Conservation (phyloP, 768 basidiomycete species). For the Lepiota brunneoincarnata region DNA sequence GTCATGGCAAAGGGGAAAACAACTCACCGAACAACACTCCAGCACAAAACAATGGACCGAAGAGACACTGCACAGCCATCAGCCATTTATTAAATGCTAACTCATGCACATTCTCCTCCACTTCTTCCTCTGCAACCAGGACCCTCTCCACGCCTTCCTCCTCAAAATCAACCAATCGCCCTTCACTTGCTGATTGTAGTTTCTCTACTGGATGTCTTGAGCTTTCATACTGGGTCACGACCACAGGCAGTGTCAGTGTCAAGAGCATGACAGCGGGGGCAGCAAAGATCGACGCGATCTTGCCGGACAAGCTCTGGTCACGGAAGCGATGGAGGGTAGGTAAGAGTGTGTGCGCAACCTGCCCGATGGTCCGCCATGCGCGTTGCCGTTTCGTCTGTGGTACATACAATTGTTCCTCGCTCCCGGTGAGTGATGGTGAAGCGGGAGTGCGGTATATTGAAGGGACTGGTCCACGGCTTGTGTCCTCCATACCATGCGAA, state of each 20-base stretch:
- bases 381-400: constrained; percentile 42
- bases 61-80: constrained; percentile 76
- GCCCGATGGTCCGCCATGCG: constrained; percentile 31
- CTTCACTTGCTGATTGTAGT: constrained; percentile 30
- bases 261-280: constrained; percentile 83
- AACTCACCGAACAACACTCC: constrained; percentile 74
- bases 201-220: constrained; percentile 38
- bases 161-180: constrained; percentile 64
- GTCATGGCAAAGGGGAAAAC: neutral
- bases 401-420: constrained; percentile 35
- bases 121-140: constrained; percentile 72
- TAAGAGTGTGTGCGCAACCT: constrained; percentile 67
- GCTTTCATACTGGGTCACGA: constrained; percentile 56
- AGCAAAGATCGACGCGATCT: constrained; percentile 75
- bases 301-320: constrained; percentile 67
- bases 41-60: constrained; percentile 79
- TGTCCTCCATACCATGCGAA: constrained; percentile 1
- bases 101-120: constrained; percentile 67
- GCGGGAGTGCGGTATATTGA: constrained; percentile 57
- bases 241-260: constrained; percentile 90
- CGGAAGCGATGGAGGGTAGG: constrained; percentile 78
- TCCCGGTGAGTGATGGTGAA: constrained; percentile 43
- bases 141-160: constrained; percentile 71
- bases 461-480: constrained; percentile 36
- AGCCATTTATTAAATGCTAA: constrained; percentile 77